Evolutionary conservation across 225 moss, liverwort and hornwort genomes (phyloP), one percentile per base, ranked within the genome.

Genomic region (Thuidium tamariscinum): DNA sequence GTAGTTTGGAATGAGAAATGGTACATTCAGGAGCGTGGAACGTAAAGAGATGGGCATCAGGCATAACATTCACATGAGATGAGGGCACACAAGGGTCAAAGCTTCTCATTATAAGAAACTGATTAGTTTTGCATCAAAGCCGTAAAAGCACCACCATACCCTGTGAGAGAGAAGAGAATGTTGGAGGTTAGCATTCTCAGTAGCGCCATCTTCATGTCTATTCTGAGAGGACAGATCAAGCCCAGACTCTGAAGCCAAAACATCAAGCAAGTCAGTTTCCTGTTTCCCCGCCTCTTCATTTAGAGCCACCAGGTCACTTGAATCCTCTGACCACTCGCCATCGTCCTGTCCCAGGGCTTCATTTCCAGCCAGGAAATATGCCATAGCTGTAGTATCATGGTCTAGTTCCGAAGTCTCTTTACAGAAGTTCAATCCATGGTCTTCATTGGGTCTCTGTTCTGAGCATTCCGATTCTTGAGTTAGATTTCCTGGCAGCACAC

Each of bases 311-410:
- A 88, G 84, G 68, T 93, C 95, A 46, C 84, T 86, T 36, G 91
- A 88, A 90, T 90, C 91, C 77, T 90, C 90, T 26, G 95, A 95
- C 97, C 96, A 97, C 32, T 95, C 92, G 54, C 80, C 82, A 32
- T 71, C 71, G 27, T 71, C 88, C 16, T 93, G 91, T 72, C 88
- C 96, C 25, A 88, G 42, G 9, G 83, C 84, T 59, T 52, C 80
- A 49, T 93, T 93, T 21, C 96, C 95, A 71, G 91, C 91, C n/a
- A 97, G 92, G 44, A 95, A 93, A 46, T 91, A 97, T 19, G 94
- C 94, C 95, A 97, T 96, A 10, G 93, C 95, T 57, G 93, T 91
- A 9, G 94, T 96, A 36, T 96, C 97, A 77, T 89, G 90, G 77
- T 94, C 96, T 21, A 96, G 82, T 82, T 91, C 88, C 22, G 90